A percentile compares a stretch with the other conserved stretches of the same genome.
These are phyloP conservation scores for Cornus controversa DNA, from an alignment of 148 eudicot species.

Conservation along the genomic window DNA sequence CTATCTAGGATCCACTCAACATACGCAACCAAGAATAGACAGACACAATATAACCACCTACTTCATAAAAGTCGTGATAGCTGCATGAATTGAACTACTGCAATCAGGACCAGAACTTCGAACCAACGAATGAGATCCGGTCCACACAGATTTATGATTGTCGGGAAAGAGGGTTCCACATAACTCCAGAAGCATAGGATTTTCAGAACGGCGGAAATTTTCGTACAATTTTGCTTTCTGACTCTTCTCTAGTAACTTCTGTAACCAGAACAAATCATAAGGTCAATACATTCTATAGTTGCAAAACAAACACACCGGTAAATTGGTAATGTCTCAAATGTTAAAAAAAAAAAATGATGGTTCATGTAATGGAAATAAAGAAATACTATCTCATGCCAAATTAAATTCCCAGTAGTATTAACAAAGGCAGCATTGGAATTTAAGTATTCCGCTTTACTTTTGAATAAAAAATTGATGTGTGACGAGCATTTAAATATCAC, in stretches of 20 bases:
- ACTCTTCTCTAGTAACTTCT: slow-evolving; percentile 55
- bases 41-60: slow-evolving; percentile 6
- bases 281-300: not conserved
- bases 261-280: slow-evolving; percentile 25
- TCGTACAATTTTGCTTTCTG: slow-evolving; percentile 60
- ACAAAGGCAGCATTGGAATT: not conserved
- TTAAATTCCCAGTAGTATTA: not conserved
- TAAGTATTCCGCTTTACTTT: not conserved
- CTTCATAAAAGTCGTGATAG: slow-evolving; percentile 56
- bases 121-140: slow-evolving; percentile 63
- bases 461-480: no score
- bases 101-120: slow-evolving; percentile 22
- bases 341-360: not conserved
- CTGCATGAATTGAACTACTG: slow-evolving; percentile 50
- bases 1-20: not conserved
- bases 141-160: slow-evolving; percentile 53
- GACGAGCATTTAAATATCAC: no score
- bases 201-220: slow-evolving; percentile 62
- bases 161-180: slow-evolving; percentile 61
- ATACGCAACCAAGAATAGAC: not conserved
- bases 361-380: not conserved
- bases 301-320: not conserved
- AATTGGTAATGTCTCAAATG: not conserved
- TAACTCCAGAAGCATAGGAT: slow-evolving; percentile 59
- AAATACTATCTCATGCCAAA: not conserved